Conservation (phyloP, 176 grass and related monocot species). For the Pontederia paniculata region DNA sequence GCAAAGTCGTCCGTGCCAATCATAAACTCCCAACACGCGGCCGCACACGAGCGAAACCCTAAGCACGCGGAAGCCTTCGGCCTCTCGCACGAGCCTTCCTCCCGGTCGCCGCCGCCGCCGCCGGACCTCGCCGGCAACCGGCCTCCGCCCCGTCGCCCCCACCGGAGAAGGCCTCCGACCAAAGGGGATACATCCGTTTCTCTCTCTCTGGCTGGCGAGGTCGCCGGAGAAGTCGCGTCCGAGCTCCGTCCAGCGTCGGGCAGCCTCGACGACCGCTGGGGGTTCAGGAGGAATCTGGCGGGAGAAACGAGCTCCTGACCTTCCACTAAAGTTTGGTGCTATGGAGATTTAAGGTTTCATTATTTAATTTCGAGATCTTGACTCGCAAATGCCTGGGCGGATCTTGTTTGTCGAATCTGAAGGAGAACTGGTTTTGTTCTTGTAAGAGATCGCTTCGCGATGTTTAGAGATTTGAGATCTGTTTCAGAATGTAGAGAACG, state of each 20-base stretch:
- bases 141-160: background rate
- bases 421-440: too few relatives aligned
- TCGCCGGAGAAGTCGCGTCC: constrained; percentile 4
- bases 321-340: background rate
- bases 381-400: too few relatives aligned
- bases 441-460: background rate
- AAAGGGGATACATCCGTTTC: too few relatives aligned
- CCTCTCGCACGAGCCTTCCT: background rate
- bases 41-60: constrained; percentile 42
- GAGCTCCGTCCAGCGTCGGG: background rate
- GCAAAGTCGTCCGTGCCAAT: constrained; percentile 35
- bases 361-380: too few relatives aligned
- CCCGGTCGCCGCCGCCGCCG: background rate
- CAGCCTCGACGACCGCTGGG: background rate
- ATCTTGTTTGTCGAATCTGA: too few relatives aligned
- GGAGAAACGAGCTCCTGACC: background rate
- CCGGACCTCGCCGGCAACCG: constrained; percentile 17
- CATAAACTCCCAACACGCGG: constrained; percentile 34
- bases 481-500: too few relatives aligned
- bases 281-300: background rate
- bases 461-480: too few relatives aligned
- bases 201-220: background rate
- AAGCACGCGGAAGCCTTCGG: constrained; percentile 1
- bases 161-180: background rate
- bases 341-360: too few relatives aligned